Conservation (phyloP, 2,329 filamentous ascomycete genomes). For the Fusarium buharicum region DNA sequence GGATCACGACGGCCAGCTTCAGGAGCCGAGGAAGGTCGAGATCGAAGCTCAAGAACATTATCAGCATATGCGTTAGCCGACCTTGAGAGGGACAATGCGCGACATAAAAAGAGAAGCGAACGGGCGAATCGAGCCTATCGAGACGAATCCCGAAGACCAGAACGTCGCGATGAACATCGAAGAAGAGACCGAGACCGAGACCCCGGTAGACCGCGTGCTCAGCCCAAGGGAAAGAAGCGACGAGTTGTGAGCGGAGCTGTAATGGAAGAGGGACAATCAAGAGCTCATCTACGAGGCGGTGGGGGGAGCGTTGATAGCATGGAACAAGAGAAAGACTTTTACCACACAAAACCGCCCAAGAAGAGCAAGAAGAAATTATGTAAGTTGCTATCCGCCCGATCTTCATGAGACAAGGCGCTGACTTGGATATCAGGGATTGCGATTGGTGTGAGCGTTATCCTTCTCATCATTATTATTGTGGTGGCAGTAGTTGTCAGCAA, state of each 20-base stretch:
- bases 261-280: conserved; percentile 71
- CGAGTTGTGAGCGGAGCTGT: conserved; percentile 76
- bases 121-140: conserved; percentile 24
- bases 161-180: conserved; percentile 39
- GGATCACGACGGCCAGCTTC: conserved; percentile 47
- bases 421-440: conserved; percentile 62
- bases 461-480: conserved; percentile 76
- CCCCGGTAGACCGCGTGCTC: conserved; percentile 48
- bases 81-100: conserved; percentile 69
- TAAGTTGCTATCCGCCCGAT: conserved; percentile 51
- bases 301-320: conserved; percentile 55
- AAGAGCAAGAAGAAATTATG: conserved; percentile 70
- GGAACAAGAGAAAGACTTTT: conserved; percentile 59
- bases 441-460: conserved; percentile 62
- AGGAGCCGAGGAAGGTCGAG: conserved; percentile 50
- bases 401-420: conserved; percentile 14
- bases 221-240: conserved; percentile 60
- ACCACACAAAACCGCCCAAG: conserved; percentile 56
- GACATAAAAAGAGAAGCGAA: conserved; percentile 54
- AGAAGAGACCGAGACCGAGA: conserved; percentile 40
- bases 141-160: conserved; percentile 49
- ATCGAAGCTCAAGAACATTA: conserved; percentile 47
- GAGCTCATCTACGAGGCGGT: conserved; percentile 57
- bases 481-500: conserved; percentile 74
- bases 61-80: conserved; percentile 71